These are phyloP conservation scores for Ophiostoma tasmaniense DNA, from an alignment of 2,329 filamentous ascomycete species.

Conservation along the genomic window DNA sequence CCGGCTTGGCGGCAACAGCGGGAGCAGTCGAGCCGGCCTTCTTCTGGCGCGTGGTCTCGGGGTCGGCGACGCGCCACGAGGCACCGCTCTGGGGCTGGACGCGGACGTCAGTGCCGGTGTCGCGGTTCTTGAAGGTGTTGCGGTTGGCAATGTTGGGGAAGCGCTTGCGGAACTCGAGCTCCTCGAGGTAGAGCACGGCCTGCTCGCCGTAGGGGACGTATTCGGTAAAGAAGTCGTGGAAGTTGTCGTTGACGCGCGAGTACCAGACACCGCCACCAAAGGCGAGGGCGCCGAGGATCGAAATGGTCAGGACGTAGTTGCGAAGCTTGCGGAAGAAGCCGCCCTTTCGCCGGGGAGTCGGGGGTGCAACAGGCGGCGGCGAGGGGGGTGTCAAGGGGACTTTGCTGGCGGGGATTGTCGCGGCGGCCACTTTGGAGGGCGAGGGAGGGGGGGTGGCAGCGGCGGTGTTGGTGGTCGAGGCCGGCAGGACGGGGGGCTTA, in stretches of 20 bases:
- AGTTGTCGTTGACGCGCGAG: slow-evolving; percentile 89
- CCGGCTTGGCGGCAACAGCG: not conserved
- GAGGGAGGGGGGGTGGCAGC: slow-evolving; percentile 26
- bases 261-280: slow-evolving; percentile 89
- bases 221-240: slow-evolving; percentile 97
- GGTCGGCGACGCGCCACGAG: slow-evolving; percentile 66
- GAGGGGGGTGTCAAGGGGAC: slow-evolving; percentile 20
- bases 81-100: slow-evolving; percentile 81
- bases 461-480: slow-evolving; percentile 44
- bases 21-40: slow-evolving; percentile 10
- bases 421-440: slow-evolving; percentile 30
- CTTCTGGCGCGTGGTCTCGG: slow-evolving; percentile 48
- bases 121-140: slow-evolving; percentile 39
- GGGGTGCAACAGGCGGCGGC: slow-evolving; percentile 32
- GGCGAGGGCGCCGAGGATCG: slow-evolving; percentile 66
- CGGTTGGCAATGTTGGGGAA: slow-evolving; percentile 50
- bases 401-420: slow-evolving; percentile 31
- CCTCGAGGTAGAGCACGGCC: slow-evolving; percentile 89
- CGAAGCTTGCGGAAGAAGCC: slow-evolving; percentile 63
- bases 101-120: slow-evolving; percentile 62
- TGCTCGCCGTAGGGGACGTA: slow-evolving; percentile 93
- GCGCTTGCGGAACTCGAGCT: slow-evolving; percentile 81
- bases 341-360: slow-evolving; percentile 45
- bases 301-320: slow-evolving; percentile 66
- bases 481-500: slow-evolving; percentile 34